phyloP scores from a whole-genome alignment of 2,329 filamentous ascomycete species.

The Eurotiales sp. region DNA sequence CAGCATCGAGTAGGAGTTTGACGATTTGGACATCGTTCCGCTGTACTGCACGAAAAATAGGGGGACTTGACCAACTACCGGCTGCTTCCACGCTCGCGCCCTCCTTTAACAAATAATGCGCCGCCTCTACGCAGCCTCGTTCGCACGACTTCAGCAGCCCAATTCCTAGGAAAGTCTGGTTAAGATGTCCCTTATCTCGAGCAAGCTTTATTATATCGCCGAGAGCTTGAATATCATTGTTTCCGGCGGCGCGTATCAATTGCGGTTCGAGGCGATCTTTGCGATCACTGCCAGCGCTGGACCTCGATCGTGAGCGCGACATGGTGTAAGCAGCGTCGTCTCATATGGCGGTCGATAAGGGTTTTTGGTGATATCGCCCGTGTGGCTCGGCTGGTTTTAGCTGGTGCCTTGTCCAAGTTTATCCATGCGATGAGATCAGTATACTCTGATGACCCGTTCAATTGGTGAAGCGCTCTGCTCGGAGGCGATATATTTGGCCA shows the following conservation, averaged over 20 bases:
- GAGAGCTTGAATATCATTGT: constrained; percentile 33
- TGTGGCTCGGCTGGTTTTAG: too few relatives aligned
- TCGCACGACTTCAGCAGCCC: constrained; percentile 40
- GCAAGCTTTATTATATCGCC: constrained; percentile 30
- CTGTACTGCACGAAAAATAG: constrained; percentile 37
- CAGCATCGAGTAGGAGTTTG: constrained; percentile 38
- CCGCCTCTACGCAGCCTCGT: constrained; percentile 30
- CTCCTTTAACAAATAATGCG: constrained; percentile 33
- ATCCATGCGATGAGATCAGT: constrained; percentile 45
- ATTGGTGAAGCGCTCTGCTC: too few relatives aligned
- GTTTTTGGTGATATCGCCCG: too few relatives aligned
- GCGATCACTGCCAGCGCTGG: constrained; percentile 32
- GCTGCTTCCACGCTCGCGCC: constrained; percentile 36
- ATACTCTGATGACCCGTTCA: too few relatives aligned
- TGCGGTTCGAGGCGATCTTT: constrained; percentile 40
- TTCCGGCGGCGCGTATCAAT: constrained; percentile 38
- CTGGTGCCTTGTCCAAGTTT: not conserved
- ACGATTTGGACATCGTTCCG: constrained; percentile 42
- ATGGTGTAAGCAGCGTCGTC: not conserved
- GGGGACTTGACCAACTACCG: constrained; percentile 26
- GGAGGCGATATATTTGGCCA: too few relatives aligned
- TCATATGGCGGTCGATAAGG: too few relatives aligned
- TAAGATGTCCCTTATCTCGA: constrained; percentile 33
- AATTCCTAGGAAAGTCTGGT: constrained; percentile 36
- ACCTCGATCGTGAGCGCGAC: constrained; percentile 16